Evolutionary conservation across 164 flowering plant species (phyloP).

Genomic region (Berberis vulgaris): DNA sequence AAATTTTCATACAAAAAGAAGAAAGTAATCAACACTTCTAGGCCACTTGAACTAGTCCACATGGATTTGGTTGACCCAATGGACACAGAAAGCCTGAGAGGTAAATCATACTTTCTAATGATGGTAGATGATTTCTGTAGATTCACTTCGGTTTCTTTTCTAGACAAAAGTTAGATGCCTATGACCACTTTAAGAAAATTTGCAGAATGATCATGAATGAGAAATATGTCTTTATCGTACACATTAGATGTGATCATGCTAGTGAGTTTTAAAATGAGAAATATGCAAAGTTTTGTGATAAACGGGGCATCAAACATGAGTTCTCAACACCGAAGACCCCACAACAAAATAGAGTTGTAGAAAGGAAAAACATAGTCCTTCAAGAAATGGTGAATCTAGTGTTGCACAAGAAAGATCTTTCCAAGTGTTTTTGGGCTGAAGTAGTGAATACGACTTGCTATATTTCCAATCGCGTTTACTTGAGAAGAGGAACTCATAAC

Average conservation of each 20-base stretch:
- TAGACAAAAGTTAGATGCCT: background rate
- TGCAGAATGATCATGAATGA: background rate
- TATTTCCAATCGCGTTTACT: background rate
- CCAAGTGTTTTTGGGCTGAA: background rate
- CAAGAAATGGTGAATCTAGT: background rate
- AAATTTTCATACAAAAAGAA: too few species aligned
- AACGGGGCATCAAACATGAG: background rate
- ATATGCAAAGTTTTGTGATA: background rate
- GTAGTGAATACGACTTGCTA: background rate
- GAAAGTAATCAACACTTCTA: background rate
- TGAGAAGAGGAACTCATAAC: background rate
- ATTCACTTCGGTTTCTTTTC: background rate
- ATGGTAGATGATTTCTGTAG: background rate
- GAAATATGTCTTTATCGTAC: background rate
- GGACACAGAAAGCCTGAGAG: background rate
- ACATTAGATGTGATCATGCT: background rate
- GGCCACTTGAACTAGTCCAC: background rate
- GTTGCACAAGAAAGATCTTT: background rate
- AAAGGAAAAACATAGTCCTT: background rate
- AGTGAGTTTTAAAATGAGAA: background rate
- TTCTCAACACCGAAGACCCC: background rate
- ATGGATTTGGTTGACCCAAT: background rate
- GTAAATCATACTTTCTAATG: background rate
- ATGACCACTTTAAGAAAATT: background rate
- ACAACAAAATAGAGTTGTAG: background rate